phyloP scores from a whole-genome alignment of 139 green algal genomes.

The Coelastrella sp. region DNA sequence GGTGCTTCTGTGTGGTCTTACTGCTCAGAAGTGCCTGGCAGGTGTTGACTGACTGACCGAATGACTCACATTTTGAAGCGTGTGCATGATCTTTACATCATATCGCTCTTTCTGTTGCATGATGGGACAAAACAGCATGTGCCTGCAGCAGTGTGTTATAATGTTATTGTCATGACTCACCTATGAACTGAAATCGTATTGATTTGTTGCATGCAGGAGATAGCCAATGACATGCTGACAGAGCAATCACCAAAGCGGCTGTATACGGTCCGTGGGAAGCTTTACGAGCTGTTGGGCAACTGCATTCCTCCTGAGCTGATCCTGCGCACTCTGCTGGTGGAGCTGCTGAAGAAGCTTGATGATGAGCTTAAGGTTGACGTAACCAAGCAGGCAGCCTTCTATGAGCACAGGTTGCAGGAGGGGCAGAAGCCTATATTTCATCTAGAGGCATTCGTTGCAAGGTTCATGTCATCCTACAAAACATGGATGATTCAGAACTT shows the following conservation, averaged over 20 bases:
- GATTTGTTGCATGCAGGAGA: conserved; percentile 60
- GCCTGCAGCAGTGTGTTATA: too few relatives aligned
- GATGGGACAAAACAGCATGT: too few relatives aligned
- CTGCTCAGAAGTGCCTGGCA: neutral
- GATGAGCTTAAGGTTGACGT: conserved; percentile 86
- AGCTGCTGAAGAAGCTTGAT: conserved; percentile 92
- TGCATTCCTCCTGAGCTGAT: conserved; percentile 94
- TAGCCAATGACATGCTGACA: conserved; percentile 77
- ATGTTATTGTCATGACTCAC: too few relatives aligned
- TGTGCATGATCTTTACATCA: too few relatives aligned
- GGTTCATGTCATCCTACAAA: conserved; percentile 96
- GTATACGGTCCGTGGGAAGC: conserved; percentile 84
- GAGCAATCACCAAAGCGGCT: conserved; percentile 93
- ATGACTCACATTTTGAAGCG: too few relatives aligned
- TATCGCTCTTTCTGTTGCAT: too few relatives aligned
- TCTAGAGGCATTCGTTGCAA: conserved; percentile 96
- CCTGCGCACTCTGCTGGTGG: conserved; percentile 75
- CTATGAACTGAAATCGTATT: too few relatives aligned
- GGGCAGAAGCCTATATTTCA: conserved; percentile 97
- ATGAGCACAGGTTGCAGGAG: conserved; percentile 92
- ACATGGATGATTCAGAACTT: conserved; percentile 62
- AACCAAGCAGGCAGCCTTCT: conserved; percentile 70
- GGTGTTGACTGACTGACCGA: too few relatives aligned
- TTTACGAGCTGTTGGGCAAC: conserved; percentile 98
- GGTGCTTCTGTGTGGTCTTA: neutral